phyloP scores from a whole-genome alignment of 805 yeast genomes.

The Monosporozyma aquatica region DNA sequence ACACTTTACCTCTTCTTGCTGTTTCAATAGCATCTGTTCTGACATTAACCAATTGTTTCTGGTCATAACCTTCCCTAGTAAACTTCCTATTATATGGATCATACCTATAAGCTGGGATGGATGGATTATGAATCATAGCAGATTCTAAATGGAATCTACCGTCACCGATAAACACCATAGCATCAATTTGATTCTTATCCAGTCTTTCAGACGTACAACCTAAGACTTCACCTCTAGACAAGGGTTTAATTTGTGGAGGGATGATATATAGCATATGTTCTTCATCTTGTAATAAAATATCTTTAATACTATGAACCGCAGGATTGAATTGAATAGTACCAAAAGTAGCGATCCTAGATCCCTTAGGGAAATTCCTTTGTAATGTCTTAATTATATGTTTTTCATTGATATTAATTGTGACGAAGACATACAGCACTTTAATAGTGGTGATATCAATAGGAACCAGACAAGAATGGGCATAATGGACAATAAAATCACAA shows the following conservation, averaged over 20 bases:
- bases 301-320: slow-evolving; percentile 70
- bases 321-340: slow-evolving; percentile 98
- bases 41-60: slow-evolving; percentile 65
- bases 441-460: slow-evolving; percentile 89
- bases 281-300: slow-evolving; percentile 43
- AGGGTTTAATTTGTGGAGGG: slow-evolving; percentile 87
- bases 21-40: slow-evolving; percentile 63
- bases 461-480: slow-evolving; percentile 94
- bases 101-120: slow-evolving; percentile 82
- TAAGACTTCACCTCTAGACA: slow-evolving; percentile 90
- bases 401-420: slow-evolving; percentile 84
- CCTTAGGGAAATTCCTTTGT: slow-evolving; percentile 53
- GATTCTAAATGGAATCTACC: slow-evolving; percentile 93
- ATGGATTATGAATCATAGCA: slow-evolving; percentile 95
- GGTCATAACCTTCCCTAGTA: slow-evolving; percentile 83
- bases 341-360: slow-evolving; percentile 68
- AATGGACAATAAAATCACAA: slow-evolving; percentile 91
- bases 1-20: slow-evolving; percentile 50
- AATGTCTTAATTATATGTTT: slow-evolving; percentile 71
- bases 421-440: slow-evolving; percentile 90
- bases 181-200: slow-evolving; percentile 53
- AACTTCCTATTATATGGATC: slow-evolving; percentile 92
- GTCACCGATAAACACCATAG: slow-evolving; percentile 89
- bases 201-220: slow-evolving; percentile 92
- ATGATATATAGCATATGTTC: slow-evolving; percentile 46